phyloP scores from a whole-genome alignment of 1,139 yeast genomes.

The Zhuliangozyma parablackwelliae region DNA sequence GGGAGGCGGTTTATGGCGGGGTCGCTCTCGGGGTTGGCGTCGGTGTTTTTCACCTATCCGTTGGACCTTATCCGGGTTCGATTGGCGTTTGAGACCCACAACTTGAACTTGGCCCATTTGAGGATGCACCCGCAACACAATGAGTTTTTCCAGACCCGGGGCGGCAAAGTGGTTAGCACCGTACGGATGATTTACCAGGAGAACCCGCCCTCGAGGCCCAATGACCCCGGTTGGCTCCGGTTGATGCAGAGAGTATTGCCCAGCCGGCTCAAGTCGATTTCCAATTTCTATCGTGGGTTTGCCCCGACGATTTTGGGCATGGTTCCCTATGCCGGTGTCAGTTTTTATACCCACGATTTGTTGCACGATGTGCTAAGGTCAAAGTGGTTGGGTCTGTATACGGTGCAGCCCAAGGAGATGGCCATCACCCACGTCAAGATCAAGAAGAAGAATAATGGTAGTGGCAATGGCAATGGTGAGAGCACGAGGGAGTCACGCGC shows the following conservation, averaged over 20 bases:
- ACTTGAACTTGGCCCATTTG: constrained; percentile 20
- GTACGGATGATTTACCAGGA: constrained; percentile 57
- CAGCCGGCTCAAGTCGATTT: constrained; percentile 33
- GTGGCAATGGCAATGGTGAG: constrained; percentile 6
- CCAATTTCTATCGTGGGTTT: constrained; percentile 91
- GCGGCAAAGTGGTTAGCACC: constrained; percentile 56
- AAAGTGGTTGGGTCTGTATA: constrained; percentile 46
- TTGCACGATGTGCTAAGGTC: constrained; percentile 82
- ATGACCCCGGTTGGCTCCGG: constrained; percentile 36
- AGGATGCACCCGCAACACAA: constrained; percentile 18
- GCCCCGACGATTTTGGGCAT: constrained; percentile 91
- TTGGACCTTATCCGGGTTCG: constrained; percentile 86
- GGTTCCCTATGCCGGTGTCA: constrained; percentile 97
- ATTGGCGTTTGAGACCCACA: constrained; percentile 78
- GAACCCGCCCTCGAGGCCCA: constrained; percentile 44
- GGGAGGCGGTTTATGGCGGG: constrained; percentile 82
- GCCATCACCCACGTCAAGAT: neutral
- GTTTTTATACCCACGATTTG: constrained; percentile 89
- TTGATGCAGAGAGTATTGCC: constrained; percentile 32
- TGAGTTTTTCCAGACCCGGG: constrained; percentile 23
- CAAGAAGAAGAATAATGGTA: neutral
- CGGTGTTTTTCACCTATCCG: constrained; percentile 90
- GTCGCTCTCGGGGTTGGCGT: constrained; percentile 78
- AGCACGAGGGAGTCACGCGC: constrained; percentile 50
- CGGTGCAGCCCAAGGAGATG: constrained; percentile 36